Base-by-base conservation (phyloP, 306 rosid genomes). In the Casuarina cunninghamiana region DNA sequence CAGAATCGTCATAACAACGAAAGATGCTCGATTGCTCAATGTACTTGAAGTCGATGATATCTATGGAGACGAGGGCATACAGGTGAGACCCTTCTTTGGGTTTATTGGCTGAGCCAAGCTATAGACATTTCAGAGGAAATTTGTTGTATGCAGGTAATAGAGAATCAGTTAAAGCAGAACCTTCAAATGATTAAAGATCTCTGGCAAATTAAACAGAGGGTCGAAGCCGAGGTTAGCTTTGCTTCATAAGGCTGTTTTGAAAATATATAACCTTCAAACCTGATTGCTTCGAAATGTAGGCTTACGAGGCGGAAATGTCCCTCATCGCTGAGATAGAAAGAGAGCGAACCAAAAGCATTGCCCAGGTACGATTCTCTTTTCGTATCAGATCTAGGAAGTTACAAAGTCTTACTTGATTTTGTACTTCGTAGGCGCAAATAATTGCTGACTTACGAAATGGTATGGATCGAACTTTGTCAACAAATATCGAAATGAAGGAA, bases 1-100 rank as follows among this genome's bases (percentile, higher is more conserved):
- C 62, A 72, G 72, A 43, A 72, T 79, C 67, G 72, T 79, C 67
- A 62, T 79, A 49, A 79, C 82, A 2, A 60, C 67, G 2, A 79
- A 37, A 26, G 10, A 62, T 3, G 43, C 49, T 3, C 35, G 16
- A 0, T 54, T 62, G 65, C 72, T 78, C 2, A 65, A 79, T 37
- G 2, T 19, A 6, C 16, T 62, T 12, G 73, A 62, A 19, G 82
- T 61, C 4, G 82, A 72, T 62, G 37, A 78, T 78, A 71, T 70
- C 10, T 70, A 78, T 70, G 81, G 81, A 35, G 32, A 5, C 5
- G 57, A 55, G 48, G 81, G 81, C 62, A 78, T 57, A 43, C 15
- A n/a, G 71, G 75, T 77, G 35, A 53, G 19, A 0, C 26, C 3
- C 41, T 32, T 2, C n/a, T 1, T 5, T 10, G 7, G 32, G 49